Evolutionary conservation across 345 rosid genomes (phyloP).

Genomic region (Erodium maritimum): DNA sequence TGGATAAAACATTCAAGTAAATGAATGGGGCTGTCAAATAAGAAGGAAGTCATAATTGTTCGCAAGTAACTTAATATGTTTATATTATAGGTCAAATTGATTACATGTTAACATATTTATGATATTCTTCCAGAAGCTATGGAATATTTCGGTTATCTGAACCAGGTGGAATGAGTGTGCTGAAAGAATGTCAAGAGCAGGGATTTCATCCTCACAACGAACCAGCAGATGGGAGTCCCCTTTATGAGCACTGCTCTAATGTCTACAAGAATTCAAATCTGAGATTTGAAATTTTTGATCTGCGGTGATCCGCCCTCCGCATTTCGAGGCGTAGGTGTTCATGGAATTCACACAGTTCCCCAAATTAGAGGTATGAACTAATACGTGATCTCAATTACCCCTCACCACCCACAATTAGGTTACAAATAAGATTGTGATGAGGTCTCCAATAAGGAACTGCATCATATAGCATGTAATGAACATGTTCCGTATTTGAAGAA

Average conservation of each 20-base stretch:
- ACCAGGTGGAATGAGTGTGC: slow-evolving; percentile 62
- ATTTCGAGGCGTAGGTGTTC: not conserved
- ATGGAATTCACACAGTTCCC: not conserved
- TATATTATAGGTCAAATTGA: too few relatives aligned
- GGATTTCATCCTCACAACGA: slow-evolving; percentile 77
- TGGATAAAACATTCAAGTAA: too few relatives aligned
- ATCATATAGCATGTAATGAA: too few relatives aligned
- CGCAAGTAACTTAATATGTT: too few relatives aligned
- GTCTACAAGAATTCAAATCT: slow-evolving; percentile 75
- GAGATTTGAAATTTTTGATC: slow-evolving; percentile 80
- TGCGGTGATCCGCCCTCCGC: slow-evolving; percentile 31
- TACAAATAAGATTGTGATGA: not conserved
- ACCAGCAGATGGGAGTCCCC: slow-evolving; percentile 51
- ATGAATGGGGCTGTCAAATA: too few relatives aligned
- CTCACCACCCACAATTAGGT: not conserved
- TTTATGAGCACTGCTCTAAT: slow-evolving; percentile 64
- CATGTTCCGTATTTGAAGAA: too few relatives aligned
- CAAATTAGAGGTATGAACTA: not conserved
- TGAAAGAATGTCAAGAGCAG: slow-evolving; percentile 50
- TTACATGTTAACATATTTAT: too few relatives aligned
- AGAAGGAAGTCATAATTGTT: too few relatives aligned
- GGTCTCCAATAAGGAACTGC: not conserved
- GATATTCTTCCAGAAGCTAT: slow-evolving; percentile 28
- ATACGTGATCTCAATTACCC: too few relatives aligned
- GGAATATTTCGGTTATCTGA: slow-evolving; percentile 68